phyloP scores from a whole-genome alignment of 1,139 yeast genomes.

The Eremothecium sinecaudum region DNA sequence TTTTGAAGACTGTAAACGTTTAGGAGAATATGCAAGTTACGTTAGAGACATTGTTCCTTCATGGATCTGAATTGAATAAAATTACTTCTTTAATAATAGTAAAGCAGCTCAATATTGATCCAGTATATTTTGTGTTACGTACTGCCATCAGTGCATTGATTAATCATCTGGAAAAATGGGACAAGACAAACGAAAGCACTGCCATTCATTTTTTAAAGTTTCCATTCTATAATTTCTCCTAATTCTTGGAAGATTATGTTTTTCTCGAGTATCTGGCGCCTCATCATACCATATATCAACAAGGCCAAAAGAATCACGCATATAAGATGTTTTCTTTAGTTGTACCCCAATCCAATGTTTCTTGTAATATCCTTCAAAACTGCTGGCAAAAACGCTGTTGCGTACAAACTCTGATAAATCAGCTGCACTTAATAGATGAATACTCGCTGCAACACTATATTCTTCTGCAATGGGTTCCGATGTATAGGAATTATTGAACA shows the following conservation, averaged over 20 bases:
- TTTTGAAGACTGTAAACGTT: slow-evolving; percentile 14
- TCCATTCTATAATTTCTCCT: slow-evolving; percentile 24
- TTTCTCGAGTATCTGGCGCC: slow-evolving; percentile 22
- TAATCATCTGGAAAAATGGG: no score
- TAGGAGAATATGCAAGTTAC: slow-evolving; percentile 22
- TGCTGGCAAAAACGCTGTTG: slow-evolving; percentile 52
- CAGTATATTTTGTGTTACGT: no score
- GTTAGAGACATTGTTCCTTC: slow-evolving; percentile 31
- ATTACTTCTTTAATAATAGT: no score
- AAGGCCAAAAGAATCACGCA: slow-evolving; percentile 19
- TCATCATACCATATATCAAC: slow-evolving; percentile 27
- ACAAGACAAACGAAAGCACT: no score
- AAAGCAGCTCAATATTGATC: no score
- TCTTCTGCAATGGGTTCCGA: slow-evolving; percentile 64
- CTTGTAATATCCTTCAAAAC: slow-evolving; percentile 77
- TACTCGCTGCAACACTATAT: slow-evolving; percentile 65
- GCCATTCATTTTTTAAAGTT: slow-evolving; percentile 26
- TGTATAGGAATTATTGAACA: slow-evolving; percentile 42
- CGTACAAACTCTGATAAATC: slow-evolving; percentile 54
- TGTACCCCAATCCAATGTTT: slow-evolving; percentile 77
- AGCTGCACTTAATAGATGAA: slow-evolving; percentile 54
- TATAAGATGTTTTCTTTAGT: slow-evolving; percentile 8
- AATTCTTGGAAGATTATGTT: slow-evolving; percentile 27
- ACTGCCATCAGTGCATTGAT: no score
- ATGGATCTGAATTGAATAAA: no score